phyloP scores from a whole-genome alignment of 805 yeast genomes.

The Candida ortonii region DNA sequence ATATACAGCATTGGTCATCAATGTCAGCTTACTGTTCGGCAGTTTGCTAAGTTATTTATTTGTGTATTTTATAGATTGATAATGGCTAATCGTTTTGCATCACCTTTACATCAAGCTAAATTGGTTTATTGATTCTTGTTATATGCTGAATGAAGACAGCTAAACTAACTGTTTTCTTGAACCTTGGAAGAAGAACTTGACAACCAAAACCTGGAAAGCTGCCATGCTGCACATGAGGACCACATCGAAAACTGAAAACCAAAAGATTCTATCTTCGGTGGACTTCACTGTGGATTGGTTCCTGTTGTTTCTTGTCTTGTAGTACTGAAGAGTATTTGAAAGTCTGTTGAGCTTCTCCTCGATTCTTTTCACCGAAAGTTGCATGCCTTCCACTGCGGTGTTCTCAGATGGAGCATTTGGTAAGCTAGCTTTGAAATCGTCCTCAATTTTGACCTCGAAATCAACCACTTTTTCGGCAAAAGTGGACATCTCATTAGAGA shows the following conservation, averaged over 20 bases:
- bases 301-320: conserved; percentile 86
- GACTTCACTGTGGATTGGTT: conserved; percentile 79
- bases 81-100: no score
- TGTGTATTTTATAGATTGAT: conserved; percentile 39
- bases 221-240: conserved; percentile 68
- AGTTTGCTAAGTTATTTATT: conserved; percentile 70
- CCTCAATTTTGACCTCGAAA: conserved; percentile 65
- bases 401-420: conserved; percentile 58
- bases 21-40: conserved; percentile 77
- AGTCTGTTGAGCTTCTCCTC: conserved; percentile 58
- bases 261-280: conserved; percentile 59
- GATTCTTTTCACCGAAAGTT: conserved; percentile 51
- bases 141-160: conserved; percentile 4
- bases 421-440: conserved; percentile 58
- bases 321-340: conserved; percentile 66
- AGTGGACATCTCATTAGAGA: conserved; percentile 76
- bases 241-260: conserved; percentile 65
- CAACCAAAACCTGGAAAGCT: conserved; percentile 60
- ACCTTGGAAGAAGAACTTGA: conserved; percentile 69
- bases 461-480: conserved; percentile 81
- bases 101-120: no score
- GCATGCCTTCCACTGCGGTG: conserved; percentile 54
- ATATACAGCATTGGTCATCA: conserved; percentile 75
- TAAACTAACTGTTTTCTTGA: conserved; percentile 65
- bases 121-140: background rate